A percentile compares a stretch with the other conserved stretches of the same genome.
These are phyloP conservation scores for Kodamaea plutei DNA, from an alignment of 1,139 yeast species.

Conservation along the genomic window DNA sequence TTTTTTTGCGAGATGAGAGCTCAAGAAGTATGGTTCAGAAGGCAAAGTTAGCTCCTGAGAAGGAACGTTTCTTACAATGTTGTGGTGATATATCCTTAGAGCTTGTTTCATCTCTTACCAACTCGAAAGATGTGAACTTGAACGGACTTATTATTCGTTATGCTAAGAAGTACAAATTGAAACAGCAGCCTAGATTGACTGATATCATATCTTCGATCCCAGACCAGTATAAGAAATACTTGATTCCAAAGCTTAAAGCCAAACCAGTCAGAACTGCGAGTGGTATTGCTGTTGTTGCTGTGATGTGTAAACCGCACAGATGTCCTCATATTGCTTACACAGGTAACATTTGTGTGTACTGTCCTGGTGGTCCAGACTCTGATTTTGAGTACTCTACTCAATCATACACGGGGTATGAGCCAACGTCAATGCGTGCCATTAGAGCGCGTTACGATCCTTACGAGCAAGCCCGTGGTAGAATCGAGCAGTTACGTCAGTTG, in stretches of 20 bases:
- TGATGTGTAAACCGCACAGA: constrained; percentile 98
- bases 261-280: constrained; percentile 98
- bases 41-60: constrained; percentile 74
- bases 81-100: constrained; percentile 92
- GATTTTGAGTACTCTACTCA: constrained; percentile 98
- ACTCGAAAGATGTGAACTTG: constrained; percentile 77
- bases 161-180: constrained; percentile 86
- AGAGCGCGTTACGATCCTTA: constrained; percentile 97
- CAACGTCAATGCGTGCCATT: constrained; percentile 98
- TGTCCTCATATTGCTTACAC: constrained; percentile 99
- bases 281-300: constrained; percentile 98
- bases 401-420: constrained; percentile 97
- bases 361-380: constrained; percentile 99
- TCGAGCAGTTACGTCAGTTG: constrained; percentile 88
- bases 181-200: constrained; percentile 90
- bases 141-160: constrained; percentile 83
- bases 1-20: too few species aligned
- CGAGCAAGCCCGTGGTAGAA: constrained; percentile 97
- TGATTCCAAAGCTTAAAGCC: constrained; percentile 90
- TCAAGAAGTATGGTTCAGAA: constrained; percentile 13
- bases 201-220: constrained; percentile 95
- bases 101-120: constrained; percentile 71
- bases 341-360: constrained; percentile 96
- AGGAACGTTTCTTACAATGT: constrained; percentile 87
- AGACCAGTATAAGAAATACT: constrained; percentile 87